A percentile compares a stretch with the other conserved stretches of the same genome.
Evolutionary conservation across 1,284 basidiomycete species (phyloP).

Genomic region (Cryptococcus hybrid): DNA sequence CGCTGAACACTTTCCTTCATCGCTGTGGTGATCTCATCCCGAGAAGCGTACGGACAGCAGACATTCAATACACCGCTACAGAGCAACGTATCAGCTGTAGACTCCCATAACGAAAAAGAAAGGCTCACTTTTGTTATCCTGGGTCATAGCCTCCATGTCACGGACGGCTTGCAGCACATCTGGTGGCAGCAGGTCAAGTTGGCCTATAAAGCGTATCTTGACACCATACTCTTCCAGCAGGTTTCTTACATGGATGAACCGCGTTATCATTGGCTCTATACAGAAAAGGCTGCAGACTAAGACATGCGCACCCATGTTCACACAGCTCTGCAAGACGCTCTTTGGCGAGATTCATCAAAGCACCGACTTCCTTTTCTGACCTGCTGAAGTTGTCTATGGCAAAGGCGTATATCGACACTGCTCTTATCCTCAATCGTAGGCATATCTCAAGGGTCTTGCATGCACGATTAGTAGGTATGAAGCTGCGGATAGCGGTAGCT

Average conservation of each 20-base stretch:
- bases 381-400: conserved; percentile 97
- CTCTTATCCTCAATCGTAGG: conserved; percentile 68
- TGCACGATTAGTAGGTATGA: not conserved
- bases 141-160: conserved; percentile 77
- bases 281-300: not conserved
- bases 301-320: conserved; percentile 65
- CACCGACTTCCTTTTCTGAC: conserved; percentile 78
- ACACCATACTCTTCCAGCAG: conserved; percentile 78
- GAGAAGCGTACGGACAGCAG: conserved; percentile 89
- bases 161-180: conserved; percentile 68
- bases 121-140: conserved; percentile 65
- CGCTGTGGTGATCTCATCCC: conserved; percentile 85
- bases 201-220: conserved; percentile 79
- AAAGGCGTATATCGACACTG: conserved; percentile 93
- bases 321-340: conserved; percentile 80
- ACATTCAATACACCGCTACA: conserved; percentile 84
- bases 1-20: conserved; percentile 61
- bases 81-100: not conserved
- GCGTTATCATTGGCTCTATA: not conserved
- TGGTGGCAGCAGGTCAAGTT: conserved; percentile 69
- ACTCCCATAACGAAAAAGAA: not conserved
- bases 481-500: conserved; percentile 28
- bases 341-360: conserved; percentile 81
- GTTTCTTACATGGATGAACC: conserved; percentile 55
- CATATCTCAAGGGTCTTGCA: conserved; percentile 77